Evolutionary conservation across 345 rosid genomes (phyloP), one percentile per base, ranked within the genome.

Genomic region (Populus tremula): DNA sequence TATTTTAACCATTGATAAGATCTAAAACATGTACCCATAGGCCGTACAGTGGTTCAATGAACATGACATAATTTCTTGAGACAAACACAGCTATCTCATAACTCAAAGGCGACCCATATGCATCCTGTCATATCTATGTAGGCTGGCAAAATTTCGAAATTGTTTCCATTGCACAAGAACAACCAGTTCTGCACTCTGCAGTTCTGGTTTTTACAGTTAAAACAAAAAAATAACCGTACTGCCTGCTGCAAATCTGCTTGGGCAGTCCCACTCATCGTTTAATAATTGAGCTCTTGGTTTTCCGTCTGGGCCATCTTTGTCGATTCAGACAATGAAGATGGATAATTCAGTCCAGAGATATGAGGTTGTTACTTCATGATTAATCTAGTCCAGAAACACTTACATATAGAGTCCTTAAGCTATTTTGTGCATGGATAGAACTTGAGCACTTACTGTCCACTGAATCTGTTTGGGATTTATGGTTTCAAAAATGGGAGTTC

Each of bases 281-380:
- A 77, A 86, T 85, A 79, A 86, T 86, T 82, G 81, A 83, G 83
- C 65, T 71, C 81, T 76, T 73, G 62, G 66, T 67, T 82, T 75
- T 62, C 29, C 21, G 62, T 73, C 67, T 79, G 89, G 87, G 80
- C 84, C 90, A 84, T 78, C 36, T 59, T 8, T 85, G 88, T 84
- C 66, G 71, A 81, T 73, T 72, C 77, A 67, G 33, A 71, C 75
- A 77, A 80, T 73, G 86, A 77, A 78, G 70, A 79, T 64, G 71
- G 78, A 70, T 77, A 56, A 53, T 67, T 17, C 54, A 38, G 80
- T 72, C 81, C 79, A 66, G 49, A 67, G 23, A 45, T 78, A 66
- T 54, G 71, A 72, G 71, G 66, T 53, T 35, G 76, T 64, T 53
- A 67, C 64, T 47, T n/a, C 25, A 3, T 45, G 49, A 13, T 41